These are phyloP conservation scores for Ganoderma sinense DNA, from an alignment of 1,284 basidiomycete species.

Conservation along the genomic window DNA sequence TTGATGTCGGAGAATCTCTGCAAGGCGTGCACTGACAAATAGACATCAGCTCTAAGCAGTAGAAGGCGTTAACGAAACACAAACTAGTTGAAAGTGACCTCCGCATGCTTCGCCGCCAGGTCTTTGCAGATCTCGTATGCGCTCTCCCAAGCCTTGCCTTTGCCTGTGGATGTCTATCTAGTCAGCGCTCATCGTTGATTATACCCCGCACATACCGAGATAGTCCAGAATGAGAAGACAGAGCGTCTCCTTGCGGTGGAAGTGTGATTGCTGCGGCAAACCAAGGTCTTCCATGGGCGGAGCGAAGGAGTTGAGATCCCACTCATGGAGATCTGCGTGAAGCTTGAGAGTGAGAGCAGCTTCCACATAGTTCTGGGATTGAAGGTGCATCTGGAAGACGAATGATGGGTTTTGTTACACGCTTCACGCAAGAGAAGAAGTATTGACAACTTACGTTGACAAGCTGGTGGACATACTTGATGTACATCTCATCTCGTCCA, in stretches of 20 bases:
- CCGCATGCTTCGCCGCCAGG: constrained; percentile 83
- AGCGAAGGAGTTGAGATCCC: constrained; percentile 83
- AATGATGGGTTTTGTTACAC: not conserved
- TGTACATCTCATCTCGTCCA: constrained; percentile 89
- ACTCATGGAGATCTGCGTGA: constrained; percentile 93
- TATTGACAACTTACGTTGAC: constrained; percentile 70
- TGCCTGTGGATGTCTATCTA: constrained; percentile 58
- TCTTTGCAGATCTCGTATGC: constrained; percentile 95
- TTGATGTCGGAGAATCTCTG: constrained; percentile 87
- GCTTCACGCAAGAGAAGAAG: not conserved
- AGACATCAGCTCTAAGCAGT: constrained; percentile 14
- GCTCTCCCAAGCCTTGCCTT: constrained; percentile 96
- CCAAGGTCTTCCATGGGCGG: constrained; percentile 88
- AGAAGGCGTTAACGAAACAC: constrained; percentile 36
- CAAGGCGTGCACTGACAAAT: constrained; percentile 70
- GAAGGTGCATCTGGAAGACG: constrained; percentile 73
- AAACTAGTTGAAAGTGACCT: constrained; percentile 91
- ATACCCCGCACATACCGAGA: constrained; percentile 59
- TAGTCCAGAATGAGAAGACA: constrained; percentile 89
- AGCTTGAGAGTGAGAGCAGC: constrained; percentile 92
- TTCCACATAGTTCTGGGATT: constrained; percentile 90
- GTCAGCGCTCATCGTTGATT: not conserved
- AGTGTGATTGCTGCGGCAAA: constrained; percentile 92
- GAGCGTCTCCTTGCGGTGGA: constrained; percentile 92
- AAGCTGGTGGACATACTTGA: constrained; percentile 94